Evolutionary conservation across 768 basidiomycete genomes (phyloP).

Genomic region (Suillus brevipes): DNA sequence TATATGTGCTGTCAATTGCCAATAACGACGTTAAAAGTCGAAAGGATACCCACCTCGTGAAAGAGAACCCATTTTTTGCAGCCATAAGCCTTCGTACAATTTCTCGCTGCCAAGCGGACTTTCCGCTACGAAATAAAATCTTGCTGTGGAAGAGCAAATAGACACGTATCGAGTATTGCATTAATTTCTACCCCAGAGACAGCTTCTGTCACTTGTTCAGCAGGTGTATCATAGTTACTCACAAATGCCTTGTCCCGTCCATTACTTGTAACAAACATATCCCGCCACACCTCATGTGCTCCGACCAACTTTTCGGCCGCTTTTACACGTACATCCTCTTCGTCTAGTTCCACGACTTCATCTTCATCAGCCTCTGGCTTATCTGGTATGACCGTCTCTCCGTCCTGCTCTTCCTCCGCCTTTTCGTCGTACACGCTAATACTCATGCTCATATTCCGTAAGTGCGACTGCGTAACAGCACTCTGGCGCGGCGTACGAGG

Average conservation of each 20-base stretch:
- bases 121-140: slow-evolving; percentile 46
- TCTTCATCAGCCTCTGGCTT: slow-evolving; percentile 27
- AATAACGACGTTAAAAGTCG: slow-evolving; percentile 7
- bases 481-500: slow-evolving; percentile 66
- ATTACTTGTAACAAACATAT: slow-evolving; percentile 72
- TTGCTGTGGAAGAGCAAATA: slow-evolving; percentile 71
- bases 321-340: slow-evolving; percentile 47
- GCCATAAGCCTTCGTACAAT: slow-evolving; percentile 60
- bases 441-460: slow-evolving; percentile 17
- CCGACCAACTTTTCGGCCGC: slow-evolving; percentile 48
- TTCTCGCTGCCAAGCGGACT: slow-evolving; percentile 52
- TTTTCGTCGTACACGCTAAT: slow-evolving; percentile 43
- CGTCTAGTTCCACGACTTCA: slow-evolving; percentile 47
- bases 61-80: slow-evolving; percentile 59
- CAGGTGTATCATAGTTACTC: slow-evolving; percentile 31
- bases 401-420: slow-evolving; percentile 33
- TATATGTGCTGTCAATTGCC: slow-evolving; percentile 28
- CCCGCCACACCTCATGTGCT: slow-evolving; percentile 75
- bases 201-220: slow-evolving; percentile 7
- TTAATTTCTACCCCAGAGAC: slow-evolving; percentile 61
- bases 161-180: slow-evolving; percentile 79
- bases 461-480: slow-evolving; percentile 26
- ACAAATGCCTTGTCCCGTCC: slow-evolving; percentile 88
- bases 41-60: slow-evolving; percentile 57
- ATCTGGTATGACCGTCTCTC: slow-evolving; percentile 20